Evolutionary conservation across 352 stramenopile genomes (phyloP), one percentile per base, ranked within the genome.

Genomic region (Plasmopara viticola): DNA sequence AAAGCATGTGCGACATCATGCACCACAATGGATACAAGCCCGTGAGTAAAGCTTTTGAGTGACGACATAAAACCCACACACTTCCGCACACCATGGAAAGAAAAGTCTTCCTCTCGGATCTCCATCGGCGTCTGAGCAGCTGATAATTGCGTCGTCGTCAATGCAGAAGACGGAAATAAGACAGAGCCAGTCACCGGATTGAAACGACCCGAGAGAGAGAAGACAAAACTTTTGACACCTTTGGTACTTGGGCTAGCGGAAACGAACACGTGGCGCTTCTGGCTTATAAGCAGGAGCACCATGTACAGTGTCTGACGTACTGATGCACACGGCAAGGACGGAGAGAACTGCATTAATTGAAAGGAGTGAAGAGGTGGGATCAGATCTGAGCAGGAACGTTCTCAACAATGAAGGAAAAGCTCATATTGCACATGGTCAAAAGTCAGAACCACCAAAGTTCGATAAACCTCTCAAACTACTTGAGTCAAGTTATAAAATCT

Each of bases 71-170:
- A 60, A 66, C 45, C 45, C 59, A 62, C 41, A 47, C 20, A 28
- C 38, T 12, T 42, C n/a, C 14, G 37, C 37, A 9, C 31, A 88
- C 78, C 68, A 52, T 60, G 66, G 60, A 84, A 89, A 17, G 75
- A 89, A 31, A 72, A 89, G 49, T 85, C 73, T 44, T 86, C 71
- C 44, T 81, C 72, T 28, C 56, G 64, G 48, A 89, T 87, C 62
- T 86, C 72, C 55, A 84, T 69, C 47, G 61, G 53, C 13, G 54
- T 56, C 46, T 74, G 66, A 35, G 51, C 51, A 8, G 25, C 60
- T 72, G 30, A 20, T 15, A 49, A 51, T 51, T 30, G 30, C 9
- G 42, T 29, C 30, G 34, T 43, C 25, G 58, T 49, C n/a, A 50
- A 41, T 47, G 12, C 34, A 33, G 50, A 31, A 44, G 29, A 56